These are phyloP conservation scores for Anisodus tanguticus DNA, from an alignment of 257 asterid genomes.

Conservation along the genomic window DNA sequence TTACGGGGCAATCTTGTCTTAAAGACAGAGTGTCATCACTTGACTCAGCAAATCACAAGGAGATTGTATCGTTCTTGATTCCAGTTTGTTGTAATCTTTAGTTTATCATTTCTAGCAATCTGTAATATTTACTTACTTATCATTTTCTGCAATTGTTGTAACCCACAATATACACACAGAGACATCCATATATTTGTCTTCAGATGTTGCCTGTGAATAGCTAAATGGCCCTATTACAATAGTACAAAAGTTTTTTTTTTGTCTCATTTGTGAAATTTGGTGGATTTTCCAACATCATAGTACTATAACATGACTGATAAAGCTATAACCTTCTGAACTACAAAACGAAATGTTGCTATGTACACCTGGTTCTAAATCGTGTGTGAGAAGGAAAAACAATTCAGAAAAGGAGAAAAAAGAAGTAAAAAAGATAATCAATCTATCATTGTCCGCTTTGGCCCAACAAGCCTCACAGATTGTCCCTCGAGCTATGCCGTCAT, in stretches of 20 bases:
- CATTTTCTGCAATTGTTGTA: too few species aligned
- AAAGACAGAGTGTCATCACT: too few species aligned
- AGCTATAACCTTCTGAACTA: background rate
- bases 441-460: background rate
- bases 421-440: background rate
- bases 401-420: background rate
- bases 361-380: background rate
- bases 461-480: background rate
- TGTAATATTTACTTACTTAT: too few species aligned
- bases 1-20: too few species aligned
- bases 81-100: too few species aligned
- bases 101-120: too few species aligned
- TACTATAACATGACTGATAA: background rate
- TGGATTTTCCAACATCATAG: background rate
- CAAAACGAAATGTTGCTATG: background rate
- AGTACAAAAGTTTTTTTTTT: too few species aligned
- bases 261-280: background rate
- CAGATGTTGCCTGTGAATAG: background rate
- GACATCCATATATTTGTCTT: background rate
- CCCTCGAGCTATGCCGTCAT: too few species aligned
- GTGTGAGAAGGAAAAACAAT: slow-evolving; percentile 3
- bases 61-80: too few species aligned
- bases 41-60: too few species aligned
- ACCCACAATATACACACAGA: background rate
- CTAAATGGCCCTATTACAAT: too few species aligned